A percentile compares a stretch with the other conserved stretches of the same genome.
phyloP scores from a whole-genome alignment of 2,329 filamentous ascomycete species.

The Delphinella strobiligena region DNA sequence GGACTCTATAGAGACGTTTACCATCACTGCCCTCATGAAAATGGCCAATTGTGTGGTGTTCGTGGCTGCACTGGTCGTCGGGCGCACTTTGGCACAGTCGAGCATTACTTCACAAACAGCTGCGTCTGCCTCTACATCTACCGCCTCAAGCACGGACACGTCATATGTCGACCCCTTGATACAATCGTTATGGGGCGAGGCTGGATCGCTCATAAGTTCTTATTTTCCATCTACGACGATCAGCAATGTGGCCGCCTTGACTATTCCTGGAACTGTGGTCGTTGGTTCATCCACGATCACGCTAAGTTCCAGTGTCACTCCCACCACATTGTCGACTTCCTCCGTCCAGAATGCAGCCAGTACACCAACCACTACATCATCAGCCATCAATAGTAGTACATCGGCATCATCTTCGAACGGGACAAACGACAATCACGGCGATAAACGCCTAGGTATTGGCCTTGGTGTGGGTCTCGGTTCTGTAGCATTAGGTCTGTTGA shows the following conservation, averaged over 20 bases:
- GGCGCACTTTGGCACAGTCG: too few species aligned
- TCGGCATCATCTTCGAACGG: not conserved
- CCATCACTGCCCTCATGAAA: too few species aligned
- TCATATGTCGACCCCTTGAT: not conserved
- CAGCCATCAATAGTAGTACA: not conserved
- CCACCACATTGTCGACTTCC: conserved; percentile 6
- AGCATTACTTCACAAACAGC: not conserved
- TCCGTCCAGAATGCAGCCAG: conserved; percentile 2
- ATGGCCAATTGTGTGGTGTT: too few species aligned
- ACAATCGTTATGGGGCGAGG: conserved; percentile 9
- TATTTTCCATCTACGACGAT: conserved; percentile 10
- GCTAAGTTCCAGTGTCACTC: not conserved
- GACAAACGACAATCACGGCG: not conserved
- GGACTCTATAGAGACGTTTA: too few species aligned
- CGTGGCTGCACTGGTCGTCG: too few species aligned
- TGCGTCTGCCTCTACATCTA: not conserved
- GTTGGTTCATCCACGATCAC: conserved; percentile 12
- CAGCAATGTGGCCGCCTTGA: conserved; percentile 8
- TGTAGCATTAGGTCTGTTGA: conserved; percentile 10
- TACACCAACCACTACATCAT: conserved; percentile 6
- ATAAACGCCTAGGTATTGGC: conserved; percentile 11
- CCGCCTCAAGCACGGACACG: not conserved
- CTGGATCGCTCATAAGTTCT: conserved; percentile 8
- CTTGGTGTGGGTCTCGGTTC: conserved; percentile 12
- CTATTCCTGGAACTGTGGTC: conserved; percentile 11